Evolutionary conservation across 2,329 filamentous ascomycete genomes (phyloP).

Genomic region (Aspergillus sp.): DNA sequence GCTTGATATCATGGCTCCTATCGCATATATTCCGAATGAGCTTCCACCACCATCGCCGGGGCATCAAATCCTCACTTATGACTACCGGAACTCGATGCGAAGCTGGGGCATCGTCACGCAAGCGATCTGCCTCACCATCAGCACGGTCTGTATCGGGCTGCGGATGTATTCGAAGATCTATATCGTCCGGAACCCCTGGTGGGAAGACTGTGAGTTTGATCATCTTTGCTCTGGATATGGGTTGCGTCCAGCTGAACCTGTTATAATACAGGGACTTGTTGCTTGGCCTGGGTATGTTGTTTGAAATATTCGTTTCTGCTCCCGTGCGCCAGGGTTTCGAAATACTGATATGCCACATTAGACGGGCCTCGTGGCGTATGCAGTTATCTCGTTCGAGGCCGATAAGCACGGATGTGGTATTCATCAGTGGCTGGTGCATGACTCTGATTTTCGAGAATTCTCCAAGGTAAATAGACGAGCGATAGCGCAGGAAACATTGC

Average conservation of each 20-base stretch:
- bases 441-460: conserved; percentile 11
- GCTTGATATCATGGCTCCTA: not conserved
- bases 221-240: not conserved
- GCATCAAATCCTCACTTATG: not conserved
- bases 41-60: not conserved
- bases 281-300: conserved; percentile 13
- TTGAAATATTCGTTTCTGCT: not conserved
- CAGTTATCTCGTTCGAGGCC: conserved; percentile 12
- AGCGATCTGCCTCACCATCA: conserved; percentile 11
- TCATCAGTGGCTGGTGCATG: conserved; percentile 11
- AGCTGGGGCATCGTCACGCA: conserved; percentile 13
- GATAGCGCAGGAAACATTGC: too few relatives aligned
- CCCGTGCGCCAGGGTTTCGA: not conserved
- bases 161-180: conserved; percentile 20
- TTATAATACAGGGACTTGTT: conserved; percentile 9
- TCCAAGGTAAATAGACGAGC: conserved; percentile 8
- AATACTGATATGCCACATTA: conserved; percentile 1
- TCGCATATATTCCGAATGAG: not conserved
- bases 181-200: conserved; percentile 15
- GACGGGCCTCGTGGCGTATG: conserved; percentile 18
- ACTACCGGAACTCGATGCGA: conserved; percentile 8
- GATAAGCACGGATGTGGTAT: conserved; percentile 15
- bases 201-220: conserved; percentile 16
- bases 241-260: too few relatives aligned
- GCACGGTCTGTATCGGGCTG: conserved; percentile 12